These are phyloP conservation scores for Neofusicoccum parvum DNA, from an alignment of 2,329 filamentous ascomycete genomes.

Conservation along the genomic window DNA sequence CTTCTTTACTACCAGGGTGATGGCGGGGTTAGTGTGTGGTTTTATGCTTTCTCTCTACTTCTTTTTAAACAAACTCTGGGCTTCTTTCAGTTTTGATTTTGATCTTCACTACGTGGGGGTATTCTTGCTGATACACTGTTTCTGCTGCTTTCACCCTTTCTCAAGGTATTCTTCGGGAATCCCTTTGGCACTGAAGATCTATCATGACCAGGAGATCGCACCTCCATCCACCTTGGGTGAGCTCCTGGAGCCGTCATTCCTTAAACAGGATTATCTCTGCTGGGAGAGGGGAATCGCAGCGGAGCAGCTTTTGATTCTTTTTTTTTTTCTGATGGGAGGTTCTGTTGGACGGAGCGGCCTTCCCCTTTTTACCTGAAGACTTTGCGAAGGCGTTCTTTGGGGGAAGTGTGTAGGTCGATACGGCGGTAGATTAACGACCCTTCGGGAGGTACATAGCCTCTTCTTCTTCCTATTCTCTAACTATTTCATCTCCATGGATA, in stretches of 20 bases:
- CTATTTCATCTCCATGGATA: not conserved
- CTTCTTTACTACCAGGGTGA: not conserved
- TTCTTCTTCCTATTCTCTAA: not conserved
- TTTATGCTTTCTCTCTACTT: constrained; percentile 2
- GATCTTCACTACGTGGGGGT: not conserved
- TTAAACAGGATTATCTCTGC: too few relatives aligned
- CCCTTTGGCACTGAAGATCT: too few relatives aligned
- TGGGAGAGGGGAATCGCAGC: too few relatives aligned
- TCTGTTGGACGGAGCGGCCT: not conserved
- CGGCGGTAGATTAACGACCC: not conserved
- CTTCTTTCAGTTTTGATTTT: not conserved
- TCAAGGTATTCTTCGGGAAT: not conserved
- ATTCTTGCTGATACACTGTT: constrained; percentile 9
- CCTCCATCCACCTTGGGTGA: too few relatives aligned
- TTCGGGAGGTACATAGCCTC: not conserved
- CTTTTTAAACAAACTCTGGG: constrained; percentile 11
- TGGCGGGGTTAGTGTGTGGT: not conserved
- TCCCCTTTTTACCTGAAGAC: not conserved
- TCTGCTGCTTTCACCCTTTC: not conserved
- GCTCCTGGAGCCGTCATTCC: too few relatives aligned
- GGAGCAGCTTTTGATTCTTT: too few relatives aligned
- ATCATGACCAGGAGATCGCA: too few relatives aligned
- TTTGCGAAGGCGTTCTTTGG: not conserved
- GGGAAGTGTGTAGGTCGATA: not conserved
- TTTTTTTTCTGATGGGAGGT: not conserved